Evolutionary conservation across 257 asterid genomes (phyloP), one percentile per base, ranked within the genome.

Genomic region (Solanum tacnaense): DNA sequence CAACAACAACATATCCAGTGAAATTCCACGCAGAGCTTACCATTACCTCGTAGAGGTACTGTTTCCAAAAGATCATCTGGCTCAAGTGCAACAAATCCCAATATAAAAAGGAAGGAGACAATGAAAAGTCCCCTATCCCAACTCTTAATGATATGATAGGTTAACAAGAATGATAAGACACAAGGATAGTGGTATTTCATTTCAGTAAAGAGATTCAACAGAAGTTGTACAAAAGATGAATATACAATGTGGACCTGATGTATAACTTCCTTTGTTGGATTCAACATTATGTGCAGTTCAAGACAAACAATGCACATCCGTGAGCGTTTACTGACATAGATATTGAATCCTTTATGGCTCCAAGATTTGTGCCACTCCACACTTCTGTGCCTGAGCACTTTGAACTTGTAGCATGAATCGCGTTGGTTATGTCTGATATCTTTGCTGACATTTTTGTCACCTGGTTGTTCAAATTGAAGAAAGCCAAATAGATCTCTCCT

Each of bases 401-500:
- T 18, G 84, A 70, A 4, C 86, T 85, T 58, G 88, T 88, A 65
- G 92, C 89, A 8, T 92, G 98, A 72, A 96, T 84, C 21, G 91
- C 93, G 91, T 90, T 92, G 8, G 38, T 88, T 90, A 96, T 87
- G 78, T 95, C 98, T 1, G 89, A 78, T 58, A 94, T 68, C 86
- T 83, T 93, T 87, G 93, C 65, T 16, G 96, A 91, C 78, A 96
- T 74, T 7, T 62, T 86, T 5, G 92, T 90, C 84, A 87, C 91
- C 74, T 81, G 88, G 4, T 87, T 16, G 76, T 91, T 91, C 93
- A 96, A 88, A 87, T 97, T 97, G 94, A 95, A 97, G 81, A 96
- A 92, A 0, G 98, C 98, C n/a, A 94, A 92, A 34, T 95, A 97
- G 84, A 93, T 91, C 90, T 96, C 95, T 84, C 98, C 99, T 96